Evolutionary conservation across 202 grass and related monocot species (phyloP).

Genomic region (Bolboschoenoplectus hybrid): DNA sequence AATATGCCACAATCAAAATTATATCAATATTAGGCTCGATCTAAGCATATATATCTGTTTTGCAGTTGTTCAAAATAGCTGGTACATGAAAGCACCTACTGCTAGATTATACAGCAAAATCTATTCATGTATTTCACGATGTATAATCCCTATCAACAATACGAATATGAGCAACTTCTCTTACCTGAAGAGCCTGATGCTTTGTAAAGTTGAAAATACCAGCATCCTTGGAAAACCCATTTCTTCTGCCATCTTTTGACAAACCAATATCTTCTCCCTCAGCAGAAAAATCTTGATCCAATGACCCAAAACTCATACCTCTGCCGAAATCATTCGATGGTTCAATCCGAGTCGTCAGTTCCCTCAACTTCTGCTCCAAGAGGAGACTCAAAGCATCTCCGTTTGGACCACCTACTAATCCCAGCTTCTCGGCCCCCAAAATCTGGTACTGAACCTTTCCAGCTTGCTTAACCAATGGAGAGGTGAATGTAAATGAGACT

Average conservation of each 20-base stretch:
- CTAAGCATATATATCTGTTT: neutral
- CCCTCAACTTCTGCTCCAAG: conserved; percentile 72
- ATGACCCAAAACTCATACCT: conserved; percentile 46
- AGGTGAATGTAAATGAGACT: conserved; percentile 90
- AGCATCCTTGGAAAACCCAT: conserved; percentile 22
- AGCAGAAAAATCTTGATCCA: neutral
- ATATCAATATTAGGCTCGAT: neutral
- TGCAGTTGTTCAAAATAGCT: neutral
- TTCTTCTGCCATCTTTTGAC: conserved; percentile 42
- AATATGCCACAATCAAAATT: neutral
- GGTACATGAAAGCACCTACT: neutral
- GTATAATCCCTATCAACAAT: neutral
- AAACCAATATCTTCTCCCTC: conserved; percentile 29
- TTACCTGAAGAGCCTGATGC: conserved; percentile 35
- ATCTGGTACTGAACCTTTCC: conserved; percentile 39
- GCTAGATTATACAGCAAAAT: neutral
- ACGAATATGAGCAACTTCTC: neutral
- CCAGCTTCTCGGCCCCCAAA: conserved; percentile 42
- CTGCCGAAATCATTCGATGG: conserved; percentile 59
- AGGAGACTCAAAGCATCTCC: conserved; percentile 84
- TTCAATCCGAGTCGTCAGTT: conserved; percentile 59
- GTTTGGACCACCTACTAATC: conserved; percentile 51
- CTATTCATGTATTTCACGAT: neutral
- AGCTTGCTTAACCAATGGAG: conserved; percentile 65
- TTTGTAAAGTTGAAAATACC: conserved; percentile 34